Conservation (phyloP, 1,284 basidiomycete genomes). For the Laetiporus sulphureus region DNA sequence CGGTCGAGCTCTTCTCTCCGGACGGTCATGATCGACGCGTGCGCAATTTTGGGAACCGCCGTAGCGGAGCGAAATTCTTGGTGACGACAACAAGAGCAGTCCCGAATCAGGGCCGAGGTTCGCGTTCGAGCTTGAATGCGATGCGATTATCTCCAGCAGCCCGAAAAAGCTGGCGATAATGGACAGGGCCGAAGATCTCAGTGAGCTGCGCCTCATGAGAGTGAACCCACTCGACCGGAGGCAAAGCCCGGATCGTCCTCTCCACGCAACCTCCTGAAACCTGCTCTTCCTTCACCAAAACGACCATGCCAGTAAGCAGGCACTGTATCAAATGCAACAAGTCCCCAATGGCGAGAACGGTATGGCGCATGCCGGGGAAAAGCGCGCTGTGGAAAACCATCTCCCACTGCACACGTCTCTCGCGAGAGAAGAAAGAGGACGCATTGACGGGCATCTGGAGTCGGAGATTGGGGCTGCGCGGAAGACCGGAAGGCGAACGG, state of each 20-base stretch:
- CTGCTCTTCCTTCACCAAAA: constrained; percentile 67
- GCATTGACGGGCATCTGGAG: constrained; percentile 70
- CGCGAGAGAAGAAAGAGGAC: constrained; percentile 76
- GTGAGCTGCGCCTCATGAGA: constrained; percentile 57
- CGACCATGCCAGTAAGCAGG: constrained; percentile 73
- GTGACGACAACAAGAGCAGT: constrained; percentile 3
- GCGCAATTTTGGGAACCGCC: constrained; percentile 8
- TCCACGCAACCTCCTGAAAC: constrained; percentile 53
- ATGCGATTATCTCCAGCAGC: constrained; percentile 64
- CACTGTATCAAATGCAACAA: constrained; percentile 74
- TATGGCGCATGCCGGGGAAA: constrained; percentile 72
- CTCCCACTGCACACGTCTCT: constrained; percentile 77
- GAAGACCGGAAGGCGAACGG: constrained; percentile 65
- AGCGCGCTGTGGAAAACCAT: constrained; percentile 83
- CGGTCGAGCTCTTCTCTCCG: constrained; percentile 11
- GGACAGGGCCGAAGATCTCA: constrained; percentile 64
- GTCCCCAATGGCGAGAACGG: constrained; percentile 70
- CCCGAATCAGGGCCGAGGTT: constrained; percentile 13
- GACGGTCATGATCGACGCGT: constrained; percentile 10
- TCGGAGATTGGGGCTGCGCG: constrained; percentile 64
- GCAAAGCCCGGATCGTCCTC: constrained; percentile 71
- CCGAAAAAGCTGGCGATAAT: constrained; percentile 63
- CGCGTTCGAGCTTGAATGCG: constrained; percentile 62
- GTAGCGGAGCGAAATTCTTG: constrained; percentile 12
- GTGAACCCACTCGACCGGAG: constrained; percentile 66